These are phyloP conservation scores for Prunus mira DNA, from an alignment of 306 rosid genomes.

Conservation along the genomic window DNA sequence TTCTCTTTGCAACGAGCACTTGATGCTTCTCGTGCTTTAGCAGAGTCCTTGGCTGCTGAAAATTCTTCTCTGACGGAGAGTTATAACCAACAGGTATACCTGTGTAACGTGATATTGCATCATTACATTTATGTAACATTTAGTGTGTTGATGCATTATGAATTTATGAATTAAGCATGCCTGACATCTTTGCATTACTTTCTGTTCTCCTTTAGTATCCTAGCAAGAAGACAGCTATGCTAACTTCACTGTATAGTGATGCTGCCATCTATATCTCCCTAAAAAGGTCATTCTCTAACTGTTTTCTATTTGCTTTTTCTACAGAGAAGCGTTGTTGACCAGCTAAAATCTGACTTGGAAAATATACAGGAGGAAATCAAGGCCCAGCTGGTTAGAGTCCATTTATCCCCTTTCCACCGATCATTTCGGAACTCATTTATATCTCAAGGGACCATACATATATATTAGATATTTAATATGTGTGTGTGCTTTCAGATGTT, in stretches of 20 bases:
- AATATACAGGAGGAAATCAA: slow-evolving; percentile 68
- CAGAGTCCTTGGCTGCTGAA: slow-evolving; percentile 92
- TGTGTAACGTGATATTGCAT: slow-evolving; percentile 7
- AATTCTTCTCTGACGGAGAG: slow-evolving; percentile 90
- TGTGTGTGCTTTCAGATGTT: background rate
- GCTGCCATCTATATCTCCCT: background rate
- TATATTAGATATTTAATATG: background rate
- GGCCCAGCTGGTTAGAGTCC: slow-evolving; percentile 65
- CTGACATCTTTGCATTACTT: background rate
- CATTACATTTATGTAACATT: slow-evolving; percentile 9
- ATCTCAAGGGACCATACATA: background rate
- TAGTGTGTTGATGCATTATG: background rate
- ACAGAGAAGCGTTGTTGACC: slow-evolving; percentile 77
- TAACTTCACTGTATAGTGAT: background rate
- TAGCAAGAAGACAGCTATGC: background rate
- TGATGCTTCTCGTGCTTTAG: slow-evolving; percentile 70
- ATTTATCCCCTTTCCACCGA: slow-evolving; percentile 8
- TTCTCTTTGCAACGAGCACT: slow-evolving; percentile 89
- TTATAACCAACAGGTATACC: slow-evolving; percentile 87
- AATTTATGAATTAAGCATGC: background rate
- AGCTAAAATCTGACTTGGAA: slow-evolving; percentile 85
- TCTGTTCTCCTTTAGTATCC: background rate
- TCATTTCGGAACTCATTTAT: background rate
- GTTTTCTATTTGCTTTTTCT: slow-evolving; percentile 26
- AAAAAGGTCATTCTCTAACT: background rate